Conservation (phyloP, 192 early-diverging fungal species). For the Mortierella claussenii region DNA sequence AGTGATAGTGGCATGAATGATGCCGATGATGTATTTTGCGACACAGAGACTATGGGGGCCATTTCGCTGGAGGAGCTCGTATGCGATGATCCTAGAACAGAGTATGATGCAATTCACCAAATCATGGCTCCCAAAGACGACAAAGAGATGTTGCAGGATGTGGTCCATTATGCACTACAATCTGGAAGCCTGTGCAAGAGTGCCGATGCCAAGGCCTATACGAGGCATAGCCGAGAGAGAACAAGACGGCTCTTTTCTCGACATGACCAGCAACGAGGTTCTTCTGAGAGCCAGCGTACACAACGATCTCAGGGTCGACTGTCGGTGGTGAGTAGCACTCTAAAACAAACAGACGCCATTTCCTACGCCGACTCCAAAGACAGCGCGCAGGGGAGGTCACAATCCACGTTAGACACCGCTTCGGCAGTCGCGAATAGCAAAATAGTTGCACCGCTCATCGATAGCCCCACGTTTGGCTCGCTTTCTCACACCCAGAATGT, state of each 20-base stretch:
- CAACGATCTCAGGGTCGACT: neutral
- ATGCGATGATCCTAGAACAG: neutral
- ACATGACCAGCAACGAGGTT: neutral
- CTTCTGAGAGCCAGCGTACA: neutral
- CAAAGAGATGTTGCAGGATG: neutral
- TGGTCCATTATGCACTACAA: neutral
- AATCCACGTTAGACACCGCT: too few relatives aligned
- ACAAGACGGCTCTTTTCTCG: too few relatives aligned
- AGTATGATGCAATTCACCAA: conserved; percentile 1
- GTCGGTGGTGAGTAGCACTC: neutral
- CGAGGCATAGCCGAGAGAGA: too few relatives aligned
- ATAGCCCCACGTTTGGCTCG: neutral
- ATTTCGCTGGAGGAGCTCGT: conserved; percentile 4
- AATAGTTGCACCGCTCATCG: neutral
- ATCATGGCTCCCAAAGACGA: neutral
- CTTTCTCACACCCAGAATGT: neutral
- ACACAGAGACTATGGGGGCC: conserved; percentile 8
- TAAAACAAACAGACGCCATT: neutral
- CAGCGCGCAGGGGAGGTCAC: neutral
- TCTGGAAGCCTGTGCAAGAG: neutral
- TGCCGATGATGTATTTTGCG: neutral
- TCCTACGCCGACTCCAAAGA: neutral
- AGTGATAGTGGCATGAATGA: neutral
- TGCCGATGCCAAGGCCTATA: neutral
- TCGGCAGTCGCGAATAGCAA: neutral